Evolutionary conservation across 1,284 basidiomycete genomes (phyloP).

Genomic region (Sporisorium graminicola): DNA sequence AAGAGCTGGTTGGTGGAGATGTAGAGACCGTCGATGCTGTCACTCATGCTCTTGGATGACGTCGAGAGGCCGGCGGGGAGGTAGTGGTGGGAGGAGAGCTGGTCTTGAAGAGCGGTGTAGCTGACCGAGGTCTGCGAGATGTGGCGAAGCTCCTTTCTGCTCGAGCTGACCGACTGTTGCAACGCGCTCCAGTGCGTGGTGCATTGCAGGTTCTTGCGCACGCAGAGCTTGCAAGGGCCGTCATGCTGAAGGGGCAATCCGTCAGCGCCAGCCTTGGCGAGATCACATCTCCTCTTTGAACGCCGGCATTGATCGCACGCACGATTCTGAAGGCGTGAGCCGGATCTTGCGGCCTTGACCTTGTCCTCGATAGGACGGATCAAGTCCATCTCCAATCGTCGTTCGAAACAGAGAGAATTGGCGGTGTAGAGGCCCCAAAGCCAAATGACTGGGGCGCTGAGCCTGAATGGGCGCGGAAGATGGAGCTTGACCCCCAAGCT

Average conservation of each 20-base stretch:
- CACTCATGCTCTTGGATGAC: slow-evolving; percentile 29
- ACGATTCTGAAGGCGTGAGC: slow-evolving; percentile 50
- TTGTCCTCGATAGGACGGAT: slow-evolving; percentile 32
- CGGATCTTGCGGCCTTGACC: slow-evolving; percentile 39
- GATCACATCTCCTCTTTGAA: slow-evolving; percentile 46
- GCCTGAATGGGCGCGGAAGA: not conserved
- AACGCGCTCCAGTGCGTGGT: slow-evolving; percentile 45
- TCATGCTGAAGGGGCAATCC: slow-evolving; percentile 36
- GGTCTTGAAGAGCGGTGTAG: slow-evolving; percentile 45
- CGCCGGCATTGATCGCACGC: slow-evolving; percentile 51
- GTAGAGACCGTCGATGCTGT: slow-evolving; percentile 41
- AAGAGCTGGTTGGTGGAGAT: slow-evolving; percentile 46
- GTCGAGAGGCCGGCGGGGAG: slow-evolving; percentile 33
- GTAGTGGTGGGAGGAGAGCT: slow-evolving; percentile 37
- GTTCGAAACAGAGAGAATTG: not conserved
- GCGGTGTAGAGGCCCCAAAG: not conserved
- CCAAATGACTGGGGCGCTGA: not conserved
- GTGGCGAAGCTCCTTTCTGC: slow-evolving; percentile 45
- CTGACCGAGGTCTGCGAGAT: slow-evolving; percentile 41
- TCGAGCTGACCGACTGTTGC: slow-evolving; percentile 48
- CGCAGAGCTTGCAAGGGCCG: slow-evolving; percentile 46
- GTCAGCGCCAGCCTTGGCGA: slow-evolving; percentile 42
- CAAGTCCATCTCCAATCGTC: slow-evolving; percentile 29
- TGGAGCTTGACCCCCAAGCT: not conserved
- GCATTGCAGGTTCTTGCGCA: slow-evolving; percentile 49